Base-by-base conservation (phyloP, 2,329 filamentous ascomycete genomes). In the Rugonectria rugulosa region DNA sequence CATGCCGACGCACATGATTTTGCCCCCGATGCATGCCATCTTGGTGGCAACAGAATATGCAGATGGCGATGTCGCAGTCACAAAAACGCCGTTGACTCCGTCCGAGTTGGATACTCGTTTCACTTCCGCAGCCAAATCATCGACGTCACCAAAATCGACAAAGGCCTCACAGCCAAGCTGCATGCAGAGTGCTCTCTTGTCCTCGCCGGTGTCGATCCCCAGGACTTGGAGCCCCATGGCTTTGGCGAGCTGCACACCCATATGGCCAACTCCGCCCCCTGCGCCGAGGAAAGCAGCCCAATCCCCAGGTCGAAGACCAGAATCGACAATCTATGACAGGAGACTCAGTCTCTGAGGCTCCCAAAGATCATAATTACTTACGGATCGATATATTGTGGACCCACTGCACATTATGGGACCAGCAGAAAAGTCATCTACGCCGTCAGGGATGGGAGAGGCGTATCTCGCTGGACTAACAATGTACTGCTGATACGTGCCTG, bases 1-100 rank as follows among this genome's bases (percentile, higher is more conserved):
- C 42, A 57, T 43, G 3, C 42, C 54, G 15, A 57, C 20, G 15
- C 49, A 57, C 54, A 57, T 57, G 15, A 57, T 55, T 64, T 10
- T 67, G 6, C 45, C 52, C 4, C 52, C 38, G 11, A 50, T 42
- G 12, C 31, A 20, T 12, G 15, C 40, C 29, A 47, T 26, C 23
- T 29, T 21, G n/a, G 34, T 24, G 2, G 43, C 43, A 1, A 21
- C 5, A 2, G 43, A 20, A 17, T 36, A 47, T 3, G 43, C 31
- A 2, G 20, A 14, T 1, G 14, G 6, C 14, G 43, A 36, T 2
- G 43, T 12, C 2, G 45, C 45, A 2, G 34, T 29, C 6, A 48
- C 45, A 14, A 48, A 38, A 6, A 37, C 45, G 5, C 45, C 45
- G 9, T 40, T 14, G 1, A 20, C 45, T 2, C 45, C 45, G 26